These are phyloP conservation scores for Orbilia blumenaviensis DNA, from an alignment of 2,329 filamentous ascomycete species.

Conservation along the genomic window DNA sequence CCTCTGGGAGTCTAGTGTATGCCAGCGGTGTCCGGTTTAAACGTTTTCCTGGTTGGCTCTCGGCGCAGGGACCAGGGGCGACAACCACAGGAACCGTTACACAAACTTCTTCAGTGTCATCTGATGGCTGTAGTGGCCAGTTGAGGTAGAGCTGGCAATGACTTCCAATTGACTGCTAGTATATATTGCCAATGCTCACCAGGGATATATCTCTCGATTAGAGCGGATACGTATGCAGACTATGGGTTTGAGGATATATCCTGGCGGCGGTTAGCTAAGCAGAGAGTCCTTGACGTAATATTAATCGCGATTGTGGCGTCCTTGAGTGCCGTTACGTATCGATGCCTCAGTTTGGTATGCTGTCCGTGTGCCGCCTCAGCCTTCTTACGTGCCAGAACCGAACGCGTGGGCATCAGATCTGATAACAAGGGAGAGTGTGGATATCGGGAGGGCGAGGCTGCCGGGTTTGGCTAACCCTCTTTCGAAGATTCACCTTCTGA, in stretches of 20 bases:
- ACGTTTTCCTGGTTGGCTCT: neutral
- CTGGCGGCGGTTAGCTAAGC: neutral
- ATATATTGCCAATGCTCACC: too few species aligned
- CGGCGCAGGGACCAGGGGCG: neutral
- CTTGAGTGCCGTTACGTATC: neutral
- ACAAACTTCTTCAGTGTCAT: too few species aligned
- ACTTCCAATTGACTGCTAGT: too few species aligned
- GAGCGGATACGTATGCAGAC: too few species aligned
- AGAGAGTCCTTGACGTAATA: neutral
- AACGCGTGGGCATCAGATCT: neutral
- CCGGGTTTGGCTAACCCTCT: conserved; percentile 42
- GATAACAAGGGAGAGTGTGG: neutral
- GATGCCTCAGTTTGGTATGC: neutral
- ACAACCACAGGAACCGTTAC: neutral
- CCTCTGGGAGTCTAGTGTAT: too few species aligned
- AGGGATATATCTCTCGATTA: too few species aligned
- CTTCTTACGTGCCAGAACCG: neutral
- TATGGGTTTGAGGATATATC: too few species aligned
- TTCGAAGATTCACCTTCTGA: conserved; percentile 52
- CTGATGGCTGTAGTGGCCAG: too few species aligned
- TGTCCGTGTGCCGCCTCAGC: conserved; percentile 1
- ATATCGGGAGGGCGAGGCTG: neutral
- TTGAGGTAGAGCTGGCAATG: too few species aligned
- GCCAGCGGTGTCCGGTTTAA: neutral
- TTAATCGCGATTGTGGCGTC: conserved; percentile 7